Conservation (phyloP, 2,329 filamentous ascomycete species). For the Pseudophaeomoniella oleicola region DNA sequence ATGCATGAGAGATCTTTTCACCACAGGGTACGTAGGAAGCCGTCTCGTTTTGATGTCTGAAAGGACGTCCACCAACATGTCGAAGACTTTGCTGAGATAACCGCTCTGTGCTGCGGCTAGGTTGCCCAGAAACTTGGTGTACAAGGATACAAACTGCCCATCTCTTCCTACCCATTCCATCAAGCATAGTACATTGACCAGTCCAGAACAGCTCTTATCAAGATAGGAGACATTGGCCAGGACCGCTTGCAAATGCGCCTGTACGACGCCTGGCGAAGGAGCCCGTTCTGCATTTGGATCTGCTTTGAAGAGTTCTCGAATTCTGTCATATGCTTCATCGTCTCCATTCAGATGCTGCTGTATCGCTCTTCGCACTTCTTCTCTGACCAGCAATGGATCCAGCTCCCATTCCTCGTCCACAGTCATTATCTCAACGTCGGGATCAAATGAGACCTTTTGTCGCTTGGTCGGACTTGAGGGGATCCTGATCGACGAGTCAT, state of each 20-base stretch:
- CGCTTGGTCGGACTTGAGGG: slow-evolving; percentile 23
- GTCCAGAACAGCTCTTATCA: slow-evolving; percentile 39
- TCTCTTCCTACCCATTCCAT: slow-evolving; percentile 49
- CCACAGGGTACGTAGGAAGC: slow-evolving; percentile 38
- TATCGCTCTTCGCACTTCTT: slow-evolving; percentile 46
- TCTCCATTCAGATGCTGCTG: slow-evolving; percentile 38
- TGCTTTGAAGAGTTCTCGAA: slow-evolving; percentile 38
- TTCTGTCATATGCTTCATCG: slow-evolving; percentile 40
- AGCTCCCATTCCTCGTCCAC: slow-evolving; percentile 13
- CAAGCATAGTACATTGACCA: slow-evolving; percentile 43
- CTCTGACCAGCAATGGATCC: slow-evolving; percentile 33
- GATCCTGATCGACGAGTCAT: neutral
- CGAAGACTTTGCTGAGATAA: slow-evolving; percentile 59
- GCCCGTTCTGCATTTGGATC: slow-evolving; percentile 32
- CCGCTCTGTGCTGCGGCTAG: slow-evolving; percentile 71
- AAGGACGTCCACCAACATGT: slow-evolving; percentile 71
- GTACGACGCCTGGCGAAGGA: slow-evolving; percentile 36
- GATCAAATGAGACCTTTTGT: slow-evolving; percentile 27
- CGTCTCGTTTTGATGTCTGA: slow-evolving; percentile 39
- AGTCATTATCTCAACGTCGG: slow-evolving; percentile 18
- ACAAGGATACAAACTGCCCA: slow-evolving; percentile 42
- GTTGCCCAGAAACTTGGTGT: slow-evolving; percentile 40
- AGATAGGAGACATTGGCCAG: slow-evolving; percentile 40
- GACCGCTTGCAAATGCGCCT: slow-evolving; percentile 45
- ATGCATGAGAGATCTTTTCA: slow-evolving; percentile 52